phyloP scores from a whole-genome alignment of 2,329 filamentous ascomycete species.

The Cladophialophora exuberans region DNA sequence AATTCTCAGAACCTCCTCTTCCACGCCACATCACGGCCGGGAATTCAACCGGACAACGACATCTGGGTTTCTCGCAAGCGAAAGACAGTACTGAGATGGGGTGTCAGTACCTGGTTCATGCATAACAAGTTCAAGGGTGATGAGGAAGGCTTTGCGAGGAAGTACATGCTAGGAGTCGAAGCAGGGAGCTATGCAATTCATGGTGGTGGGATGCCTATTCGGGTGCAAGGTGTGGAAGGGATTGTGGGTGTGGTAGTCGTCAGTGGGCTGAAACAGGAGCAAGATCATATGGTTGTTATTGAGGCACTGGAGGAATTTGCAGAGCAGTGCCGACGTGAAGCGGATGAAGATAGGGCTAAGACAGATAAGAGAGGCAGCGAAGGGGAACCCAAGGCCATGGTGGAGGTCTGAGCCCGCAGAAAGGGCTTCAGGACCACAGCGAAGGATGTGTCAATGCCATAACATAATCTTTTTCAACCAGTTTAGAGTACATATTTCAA shows the following conservation, averaged over 20 bases:
- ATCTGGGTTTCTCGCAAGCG: constrained; percentile 72
- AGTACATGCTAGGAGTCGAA: constrained; percentile 63
- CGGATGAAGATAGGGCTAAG: not conserved
- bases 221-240: constrained; percentile 74
- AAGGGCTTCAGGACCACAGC: too few relatives aligned
- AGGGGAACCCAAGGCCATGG: too few relatives aligned
- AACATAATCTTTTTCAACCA: too few relatives aligned
- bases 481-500: too few relatives aligned
- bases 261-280: constrained; percentile 73
- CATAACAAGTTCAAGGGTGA: constrained; percentile 67
- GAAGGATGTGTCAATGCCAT: too few relatives aligned
- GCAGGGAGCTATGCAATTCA: constrained; percentile 72
- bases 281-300: constrained; percentile 76
- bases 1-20: constrained; percentile 64
- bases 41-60: constrained; percentile 72
- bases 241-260: constrained; percentile 72
- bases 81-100: constrained; percentile 72
- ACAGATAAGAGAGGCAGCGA: not conserved
- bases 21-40: constrained; percentile 68
- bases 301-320: constrained; percentile 65
- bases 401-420: too few relatives aligned
- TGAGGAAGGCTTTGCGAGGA: constrained; percentile 65
- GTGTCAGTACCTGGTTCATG: constrained; percentile 71
- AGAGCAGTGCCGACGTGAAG: constrained; percentile 15
- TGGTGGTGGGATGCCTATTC: constrained; percentile 74